phyloP scores from a whole-genome alignment of 2,329 filamentous ascomycete genomes.

The Penicillium vulpinum region DNA sequence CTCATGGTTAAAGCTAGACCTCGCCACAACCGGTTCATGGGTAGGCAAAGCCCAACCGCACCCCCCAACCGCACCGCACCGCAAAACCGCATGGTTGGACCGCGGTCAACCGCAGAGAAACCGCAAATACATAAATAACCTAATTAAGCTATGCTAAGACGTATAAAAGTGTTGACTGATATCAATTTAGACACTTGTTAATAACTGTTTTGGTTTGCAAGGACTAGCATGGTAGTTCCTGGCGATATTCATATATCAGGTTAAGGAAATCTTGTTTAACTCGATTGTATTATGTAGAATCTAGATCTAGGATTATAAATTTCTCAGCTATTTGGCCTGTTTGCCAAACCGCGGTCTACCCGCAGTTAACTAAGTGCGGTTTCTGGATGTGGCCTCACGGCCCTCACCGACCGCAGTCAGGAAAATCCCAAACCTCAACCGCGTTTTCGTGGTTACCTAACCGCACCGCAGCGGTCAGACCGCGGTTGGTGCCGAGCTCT shows the following conservation, averaged over 20 bases:
- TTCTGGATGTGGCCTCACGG: too few relatives aligned
- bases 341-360: too few relatives aligned
- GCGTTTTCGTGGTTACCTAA: too few relatives aligned
- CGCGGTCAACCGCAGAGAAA: not conserved
- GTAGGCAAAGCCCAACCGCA: not conserved
- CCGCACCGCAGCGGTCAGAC: too few relatives aligned
- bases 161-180: not conserved
- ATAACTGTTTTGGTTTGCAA: not conserved
- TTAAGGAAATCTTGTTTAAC: not conserved
- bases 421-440: too few relatives aligned
- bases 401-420: too few relatives aligned
- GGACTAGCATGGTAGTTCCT: not conserved
- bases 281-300: not conserved
- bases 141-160: not conserved
- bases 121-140: not conserved
- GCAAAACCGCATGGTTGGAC: not conserved
- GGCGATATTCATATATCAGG: not conserved
- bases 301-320: not conserved
- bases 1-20: too few relatives aligned
- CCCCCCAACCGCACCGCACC: not conserved
- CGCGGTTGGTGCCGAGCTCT: too few relatives aligned
- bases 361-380: too few relatives aligned
- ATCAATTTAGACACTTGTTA: not conserved
- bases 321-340: too few relatives aligned
- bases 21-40: not conserved